Evolutionary conservation across 768 basidiomycete species (phyloP).

Genomic region (Naganishia kalamii): DNA sequence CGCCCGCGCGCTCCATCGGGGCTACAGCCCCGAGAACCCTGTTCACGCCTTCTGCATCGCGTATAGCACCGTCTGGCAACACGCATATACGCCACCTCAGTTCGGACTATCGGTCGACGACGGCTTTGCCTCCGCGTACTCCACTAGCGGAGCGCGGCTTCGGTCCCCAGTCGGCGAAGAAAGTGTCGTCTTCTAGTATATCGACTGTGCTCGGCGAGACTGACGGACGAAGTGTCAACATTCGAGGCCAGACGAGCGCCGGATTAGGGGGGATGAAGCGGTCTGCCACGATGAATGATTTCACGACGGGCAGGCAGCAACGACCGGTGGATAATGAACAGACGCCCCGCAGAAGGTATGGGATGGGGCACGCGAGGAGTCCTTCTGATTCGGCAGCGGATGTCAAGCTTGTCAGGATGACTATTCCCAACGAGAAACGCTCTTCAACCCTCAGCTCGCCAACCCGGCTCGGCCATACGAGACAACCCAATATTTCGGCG

Average conservation of each 20-base stretch:
- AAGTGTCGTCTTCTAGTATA: neutral
- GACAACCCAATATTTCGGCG: neutral
- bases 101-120: neutral
- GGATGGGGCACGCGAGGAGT: neutral
- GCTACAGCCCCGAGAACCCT: neutral
- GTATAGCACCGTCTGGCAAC: neutral
- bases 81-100: neutral
- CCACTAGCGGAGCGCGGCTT: neutral
- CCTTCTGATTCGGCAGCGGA: neutral
- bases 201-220: constrained; percentile 2
- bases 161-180: constrained; percentile 10
- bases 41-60: neutral
- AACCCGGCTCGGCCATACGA: neutral
- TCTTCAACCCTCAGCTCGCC: neutral
- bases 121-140: neutral
- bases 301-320: neutral
- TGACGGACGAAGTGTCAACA: neutral
- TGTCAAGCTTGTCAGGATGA: neutral
- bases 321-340: too few relatives aligned
- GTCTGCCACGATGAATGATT: neutral
- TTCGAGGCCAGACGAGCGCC: neutral
- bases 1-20: neutral
- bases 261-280: neutral
- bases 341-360: neutral
- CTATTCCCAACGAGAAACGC: neutral